Percentiles rank a stretch among this genome's conserved stretches.
These are phyloP conservation scores for Hsuehochloa calcarea DNA, from an alignment of 176 grass and related monocot genomes.

Conservation along the genomic window DNA sequence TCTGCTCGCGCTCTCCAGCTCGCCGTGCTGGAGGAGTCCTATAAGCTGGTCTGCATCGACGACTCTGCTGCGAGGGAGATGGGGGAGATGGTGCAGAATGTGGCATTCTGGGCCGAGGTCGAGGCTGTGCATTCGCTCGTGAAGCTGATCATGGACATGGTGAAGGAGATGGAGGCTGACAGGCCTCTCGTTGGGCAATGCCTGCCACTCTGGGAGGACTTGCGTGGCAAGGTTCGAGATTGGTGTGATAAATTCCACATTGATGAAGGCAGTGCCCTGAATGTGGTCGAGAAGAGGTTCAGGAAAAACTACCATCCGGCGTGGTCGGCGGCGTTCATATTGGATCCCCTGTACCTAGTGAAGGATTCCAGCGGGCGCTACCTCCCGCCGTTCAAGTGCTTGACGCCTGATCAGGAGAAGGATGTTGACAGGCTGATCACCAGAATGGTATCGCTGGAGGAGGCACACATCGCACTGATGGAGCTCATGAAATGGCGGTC, in stretches of 20 bases:
- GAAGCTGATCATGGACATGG: conserved; percentile 62
- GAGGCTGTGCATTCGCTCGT: conserved; percentile 58
- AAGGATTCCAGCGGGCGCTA: conserved; percentile 78
- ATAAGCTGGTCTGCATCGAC: conserved; percentile 58
- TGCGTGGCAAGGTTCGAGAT: conserved; percentile 60
- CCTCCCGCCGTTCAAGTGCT: conserved; percentile 76
- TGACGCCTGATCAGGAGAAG: conserved; percentile 80
- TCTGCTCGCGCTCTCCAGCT: conserved; percentile 49
- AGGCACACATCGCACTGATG: conserved; percentile 83
- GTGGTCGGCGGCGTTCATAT: conserved; percentile 73
- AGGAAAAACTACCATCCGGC: conserved; percentile 82
- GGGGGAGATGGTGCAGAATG: conserved; percentile 56
- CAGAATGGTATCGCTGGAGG: conserved; percentile 70
- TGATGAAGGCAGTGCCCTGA: conserved; percentile 30
- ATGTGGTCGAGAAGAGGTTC: conserved; percentile 67
- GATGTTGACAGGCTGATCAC: conserved; percentile 85
- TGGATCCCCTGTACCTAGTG: conserved; percentile 74
- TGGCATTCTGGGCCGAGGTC: conserved; percentile 61
- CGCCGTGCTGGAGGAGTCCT: conserved; percentile 54
- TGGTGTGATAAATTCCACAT: conserved; percentile 62
- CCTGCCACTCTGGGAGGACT: conserved; percentile 69
- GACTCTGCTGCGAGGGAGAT: conserved; percentile 54
- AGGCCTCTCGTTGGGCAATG: conserved; percentile 79
- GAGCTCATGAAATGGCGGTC: conserved; percentile 94
- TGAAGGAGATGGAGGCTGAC: conserved; percentile 73